phyloP scores from a whole-genome alignment of 371 early-diverging fungal species.

The Mortierella sp. region DNA sequence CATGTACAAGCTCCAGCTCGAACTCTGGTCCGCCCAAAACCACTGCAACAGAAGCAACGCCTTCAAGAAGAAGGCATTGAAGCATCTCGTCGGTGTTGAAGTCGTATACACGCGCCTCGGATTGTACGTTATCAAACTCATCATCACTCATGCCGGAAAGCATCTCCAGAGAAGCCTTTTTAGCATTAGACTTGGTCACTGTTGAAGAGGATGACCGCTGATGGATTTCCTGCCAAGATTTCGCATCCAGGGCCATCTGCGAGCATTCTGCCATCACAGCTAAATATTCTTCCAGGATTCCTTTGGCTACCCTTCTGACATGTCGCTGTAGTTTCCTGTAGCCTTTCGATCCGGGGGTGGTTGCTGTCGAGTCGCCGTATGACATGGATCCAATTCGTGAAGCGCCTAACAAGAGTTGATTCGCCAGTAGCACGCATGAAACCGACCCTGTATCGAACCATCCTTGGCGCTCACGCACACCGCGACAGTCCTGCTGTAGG shows the following conservation, averaged over 20 bases:
- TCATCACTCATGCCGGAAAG: slow-evolving; percentile 24
- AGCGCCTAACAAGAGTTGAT: slow-evolving; percentile 44
- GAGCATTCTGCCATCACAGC: slow-evolving; percentile 24
- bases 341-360: not conserved
- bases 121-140: slow-evolving; percentile 3
- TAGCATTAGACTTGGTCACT: not conserved
- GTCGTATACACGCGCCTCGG: slow-evolving; percentile 21
- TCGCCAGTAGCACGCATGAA: slow-evolving; percentile 27
- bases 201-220: slow-evolving; percentile 1
- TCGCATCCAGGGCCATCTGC: slow-evolving; percentile 26
- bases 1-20: slow-evolving; percentile 36
- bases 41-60: slow-evolving; percentile 36
- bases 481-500: slow-evolving; percentile 25
- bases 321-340: slow-evolving; percentile 18
- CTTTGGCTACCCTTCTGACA: slow-evolving; percentile 25
- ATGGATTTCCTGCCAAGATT: slow-evolving; percentile 6
- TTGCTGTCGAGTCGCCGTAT: slow-evolving; percentile 1
- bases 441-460: slow-evolving; percentile 34
- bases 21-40: slow-evolving; percentile 35
- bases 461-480: slow-evolving; percentile 33
- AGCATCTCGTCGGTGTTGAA: slow-evolving; percentile 27
- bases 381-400: slow-evolving; percentile 11
- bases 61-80: slow-evolving; percentile 38
- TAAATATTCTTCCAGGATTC: slow-evolving; percentile 41
- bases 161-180: slow-evolving; percentile 10